Conservation (phyloP, 768 basidiomycete species). For the Pilatotrama ljubarskyi region DNA sequence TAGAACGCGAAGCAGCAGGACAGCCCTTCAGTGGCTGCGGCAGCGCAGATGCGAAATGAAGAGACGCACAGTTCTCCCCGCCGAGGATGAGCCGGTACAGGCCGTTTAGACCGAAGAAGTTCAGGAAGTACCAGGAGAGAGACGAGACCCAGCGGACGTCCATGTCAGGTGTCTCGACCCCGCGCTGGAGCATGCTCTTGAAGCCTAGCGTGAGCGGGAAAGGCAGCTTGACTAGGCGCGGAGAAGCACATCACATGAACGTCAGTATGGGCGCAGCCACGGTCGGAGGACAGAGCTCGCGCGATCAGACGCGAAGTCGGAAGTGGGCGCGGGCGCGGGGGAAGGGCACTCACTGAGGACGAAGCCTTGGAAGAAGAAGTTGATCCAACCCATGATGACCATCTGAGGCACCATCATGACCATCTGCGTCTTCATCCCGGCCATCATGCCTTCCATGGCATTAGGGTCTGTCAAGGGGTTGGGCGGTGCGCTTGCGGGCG, state of each 20-base stretch:
- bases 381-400: slow-evolving; percentile 99
- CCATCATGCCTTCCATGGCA: slow-evolving; percentile 98
- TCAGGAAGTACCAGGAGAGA: slow-evolving; percentile 98
- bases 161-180: slow-evolving; percentile 93
- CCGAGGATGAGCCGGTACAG: slow-evolving; percentile 93
- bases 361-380: slow-evolving; percentile 99
- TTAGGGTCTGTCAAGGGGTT: slow-evolving; percentile 89
- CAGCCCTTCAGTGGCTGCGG: slow-evolving; percentile 14
- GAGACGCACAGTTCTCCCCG: slow-evolving; percentile 74
- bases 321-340: slow-evolving; percentile 3
- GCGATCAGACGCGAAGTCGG: slow-evolving; percentile 4
- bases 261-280: not conserved
- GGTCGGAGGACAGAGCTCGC: not conserved
- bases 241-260: slow-evolving; percentile 4
- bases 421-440: slow-evolving; percentile 98
- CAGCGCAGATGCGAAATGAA: slow-evolving; percentile 1
- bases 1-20: slow-evolving; percentile 19
- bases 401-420: slow-evolving; percentile 99
- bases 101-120: slow-evolving; percentile 97
- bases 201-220: slow-evolving; percentile 97
- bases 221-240: slow-evolving; percentile 79
- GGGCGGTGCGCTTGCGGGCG: slow-evolving; percentile 51
- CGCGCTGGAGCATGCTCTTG: slow-evolving; percentile 96
- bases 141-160: slow-evolving; percentile 99
- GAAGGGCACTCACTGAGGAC: slow-evolving; percentile 77